Base-by-base conservation (phyloP, 1,284 basidiomycete species). In the Bondarzewia mesenterica region DNA sequence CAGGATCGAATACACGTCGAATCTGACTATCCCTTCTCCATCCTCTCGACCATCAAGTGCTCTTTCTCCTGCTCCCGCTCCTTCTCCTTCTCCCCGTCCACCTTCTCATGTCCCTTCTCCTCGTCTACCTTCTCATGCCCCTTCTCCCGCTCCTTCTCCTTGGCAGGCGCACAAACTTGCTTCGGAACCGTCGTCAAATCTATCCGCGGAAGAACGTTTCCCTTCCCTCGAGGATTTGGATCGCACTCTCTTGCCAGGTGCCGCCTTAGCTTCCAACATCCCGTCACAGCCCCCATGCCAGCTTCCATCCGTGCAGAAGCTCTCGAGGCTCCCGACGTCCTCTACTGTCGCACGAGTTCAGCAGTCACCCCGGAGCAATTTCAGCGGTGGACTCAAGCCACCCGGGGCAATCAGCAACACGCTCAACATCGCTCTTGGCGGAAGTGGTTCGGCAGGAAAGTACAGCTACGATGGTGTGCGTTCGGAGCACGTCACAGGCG, bases 141-240 rank as follows among this genome's bases (percentile, higher is more conserved):
- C n/a, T n/a, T n/a, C n/a, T n/a, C 58, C 57, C 56, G 52, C 49
- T n/a, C 48, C 50, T 5, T 52, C 55, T 8, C 53, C 54, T 22
- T 55, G 58, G 35, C 44, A 48, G 7, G 52, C 57, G 21, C 52
- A 47, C 8, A 48, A 57, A 1, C 44, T 56, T 40, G 50, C 49
- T 43, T 50, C 66, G 61, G 46, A 47, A 2, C 48, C 54, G n/a
- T 55, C 60, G 26, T 71, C 74, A 18, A 68, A 73, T 36, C 59
- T 77, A 7, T 66, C 77, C 27, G 75, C 72, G 4, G 85, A 89
- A 61, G 72, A 77, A 41, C 73, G 85, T 44, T 90, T 87, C 62
- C 87, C 87, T 2, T 83, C 86, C 1, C 64, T 90, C 23, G 87
- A 89, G 60, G 84, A 88, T 55, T 67, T 89, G 10, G 84, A 90